These are phyloP conservation scores for Paulownia fortunei DNA, from an alignment of 257 asterid species.

Conservation along the genomic window DNA sequence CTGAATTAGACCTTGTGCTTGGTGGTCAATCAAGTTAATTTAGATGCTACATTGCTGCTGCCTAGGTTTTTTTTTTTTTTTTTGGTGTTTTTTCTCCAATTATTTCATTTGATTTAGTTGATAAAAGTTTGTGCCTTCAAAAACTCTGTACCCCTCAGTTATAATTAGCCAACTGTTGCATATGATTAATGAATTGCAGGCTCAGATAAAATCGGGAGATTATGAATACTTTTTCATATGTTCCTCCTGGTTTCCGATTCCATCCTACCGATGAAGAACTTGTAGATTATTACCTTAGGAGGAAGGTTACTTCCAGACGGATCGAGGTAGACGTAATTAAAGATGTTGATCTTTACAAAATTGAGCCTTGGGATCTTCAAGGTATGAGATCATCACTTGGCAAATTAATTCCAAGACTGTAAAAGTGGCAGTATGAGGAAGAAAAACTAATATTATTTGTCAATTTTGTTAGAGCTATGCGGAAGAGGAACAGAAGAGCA, in stretches of 20 bases:
- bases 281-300: conserved; percentile 79
- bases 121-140: no score
- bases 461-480: conserved; percentile 59
- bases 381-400: conserved; percentile 42
- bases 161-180: neutral
- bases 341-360: conserved; percentile 90
- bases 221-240: conserved; percentile 60
- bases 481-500: conserved; percentile 77
- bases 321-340: conserved; percentile 84
- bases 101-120: no score
- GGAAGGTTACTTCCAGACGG: conserved; percentile 56
- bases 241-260: conserved; percentile 83
- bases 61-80: no score
- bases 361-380: conserved; percentile 99
- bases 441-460: neutral
- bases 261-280: conserved; percentile 90
- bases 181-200: conserved; percentile 36
- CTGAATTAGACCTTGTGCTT: no score
- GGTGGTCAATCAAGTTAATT: no score
- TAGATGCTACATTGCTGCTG: no score
- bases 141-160: no score
- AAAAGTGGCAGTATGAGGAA: no score
- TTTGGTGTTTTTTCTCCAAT: no score
- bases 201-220: neutral
- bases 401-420: no score